Evolutionary conservation across 768 basidiomycete genomes (phyloP).

Genomic region (Amanita thiersii): DNA sequence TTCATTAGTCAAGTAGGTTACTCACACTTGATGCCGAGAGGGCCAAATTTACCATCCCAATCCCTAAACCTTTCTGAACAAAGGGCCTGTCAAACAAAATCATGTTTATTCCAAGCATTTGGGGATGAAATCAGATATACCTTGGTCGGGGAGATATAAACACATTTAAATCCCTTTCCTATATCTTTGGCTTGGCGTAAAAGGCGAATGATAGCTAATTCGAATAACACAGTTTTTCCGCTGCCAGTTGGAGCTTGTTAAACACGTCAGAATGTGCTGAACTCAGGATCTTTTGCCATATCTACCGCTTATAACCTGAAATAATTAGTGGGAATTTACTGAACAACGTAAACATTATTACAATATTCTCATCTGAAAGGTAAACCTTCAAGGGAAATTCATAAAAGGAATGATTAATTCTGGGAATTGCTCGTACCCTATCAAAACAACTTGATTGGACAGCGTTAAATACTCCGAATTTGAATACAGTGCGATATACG

Average conservation of each 20-base stretch:
- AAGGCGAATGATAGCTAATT: slow-evolving; percentile 79
- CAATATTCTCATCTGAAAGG: slow-evolving; percentile 56
- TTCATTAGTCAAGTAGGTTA: neutral
- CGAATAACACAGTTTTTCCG: slow-evolving; percentile 94
- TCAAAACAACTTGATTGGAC: slow-evolving; percentile 83
- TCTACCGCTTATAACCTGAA: slow-evolving; percentile 66
- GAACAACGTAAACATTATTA: slow-evolving; percentile 19
- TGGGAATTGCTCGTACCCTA: slow-evolving; percentile 36
- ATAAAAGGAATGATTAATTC: neutral
- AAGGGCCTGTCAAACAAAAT: slow-evolving; percentile 49
- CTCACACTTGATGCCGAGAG: slow-evolving; percentile 70
- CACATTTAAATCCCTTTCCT: slow-evolving; percentile 47
- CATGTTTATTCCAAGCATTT: neutral
- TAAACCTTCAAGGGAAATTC: slow-evolving; percentile 38
- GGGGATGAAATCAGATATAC: slow-evolving; percentile 23
- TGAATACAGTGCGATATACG: slow-evolving; percentile 72
- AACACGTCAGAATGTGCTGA: slow-evolving; percentile 9
- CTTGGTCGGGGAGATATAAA: slow-evolving; percentile 94
- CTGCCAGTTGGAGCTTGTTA: slow-evolving; percentile 87
- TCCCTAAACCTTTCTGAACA: slow-evolving; percentile 81
- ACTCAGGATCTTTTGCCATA: neutral
- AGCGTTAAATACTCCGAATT: slow-evolving; percentile 86
- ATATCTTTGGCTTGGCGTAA: slow-evolving; percentile 33
- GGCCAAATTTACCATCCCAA: slow-evolving; percentile 76
- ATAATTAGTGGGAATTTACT: slow-evolving; percentile 8